Evolutionary conservation across 139 green algal species (phyloP), one percentile per base, ranked within the genome.

Genomic region (Closterium sp.): DNA sequence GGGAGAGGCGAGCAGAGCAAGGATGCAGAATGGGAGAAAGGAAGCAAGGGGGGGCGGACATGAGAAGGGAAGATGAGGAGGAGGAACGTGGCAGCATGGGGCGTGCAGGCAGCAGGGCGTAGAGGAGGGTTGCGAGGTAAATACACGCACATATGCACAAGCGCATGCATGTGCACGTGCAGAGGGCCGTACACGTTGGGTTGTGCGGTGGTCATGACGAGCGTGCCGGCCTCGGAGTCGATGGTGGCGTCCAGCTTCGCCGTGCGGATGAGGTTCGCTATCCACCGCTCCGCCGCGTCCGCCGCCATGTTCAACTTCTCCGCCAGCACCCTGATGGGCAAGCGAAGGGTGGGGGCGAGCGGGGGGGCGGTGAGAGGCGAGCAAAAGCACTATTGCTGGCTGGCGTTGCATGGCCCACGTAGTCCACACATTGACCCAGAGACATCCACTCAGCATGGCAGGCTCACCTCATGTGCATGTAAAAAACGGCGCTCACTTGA

Each of bases 171-270:
- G 30, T 85, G 86, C 30, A 10, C 88, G 16, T n/a, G 43, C 43
- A 10, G 12, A 66, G 55, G 16, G 5, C 23, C 96, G 90, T 97
- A 96, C 86, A 96, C 92, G 83, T 93, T 96, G 86, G 95, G 88
- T 33, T 94, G 93, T 88, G 96, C 91, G 76, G 94, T 95, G 66
- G 96, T 96, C 97, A 99, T 99, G 3, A 99, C 96, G 28, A 99
- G 97, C 1, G 97, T 99, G 84, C 97, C 97, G 12, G 95, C 95
- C 92, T 98, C 95, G 76, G 94, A 96, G 94, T 99, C 98, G 38
- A 99, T 99, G 95, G 98, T 98, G 33, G 98, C 98, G 90, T 99
- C 98, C 7, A 99, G 96, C 85, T 97, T 95, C 5, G 97, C 97
- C 86, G 97, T 97, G 28, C 97, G 94, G 93, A 99, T 98, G 30